Evolutionary conservation across 164 flowering plant species (phyloP).

Genomic region (grape (Vitis vinifera)): ASM3070453v1 NC_081822.1:641501-642000

Average conservation of each 20-base stretch:
- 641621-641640: not conserved
- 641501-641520: constrained; percentile 85
- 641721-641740: constrained; percentile 81
- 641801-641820: not conserved
- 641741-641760: constrained; percentile 93
- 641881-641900: too few species aligned
- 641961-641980: too few species aligned
- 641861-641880: too few species aligned
- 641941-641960: too few species aligned
- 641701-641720: constrained; percentile 74
- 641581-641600: not conserved
- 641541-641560: constrained; percentile 3
- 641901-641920: too few species aligned
- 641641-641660: not conserved
- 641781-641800: not conserved
- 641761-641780: constrained; percentile 6
- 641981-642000: too few species aligned
- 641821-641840: not conserved
- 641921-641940: too few species aligned
- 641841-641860: too few species aligned
- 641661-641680: not conserved
- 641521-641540: constrained; percentile 63
- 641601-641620: not conserved
- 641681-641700: constrained; percentile 72
- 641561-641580: not conserved